These are phyloP conservation scores for Adiantum capillusveneris DNA, from an alignment of 75 land plant species.

Conservation along the genomic window DNA sequence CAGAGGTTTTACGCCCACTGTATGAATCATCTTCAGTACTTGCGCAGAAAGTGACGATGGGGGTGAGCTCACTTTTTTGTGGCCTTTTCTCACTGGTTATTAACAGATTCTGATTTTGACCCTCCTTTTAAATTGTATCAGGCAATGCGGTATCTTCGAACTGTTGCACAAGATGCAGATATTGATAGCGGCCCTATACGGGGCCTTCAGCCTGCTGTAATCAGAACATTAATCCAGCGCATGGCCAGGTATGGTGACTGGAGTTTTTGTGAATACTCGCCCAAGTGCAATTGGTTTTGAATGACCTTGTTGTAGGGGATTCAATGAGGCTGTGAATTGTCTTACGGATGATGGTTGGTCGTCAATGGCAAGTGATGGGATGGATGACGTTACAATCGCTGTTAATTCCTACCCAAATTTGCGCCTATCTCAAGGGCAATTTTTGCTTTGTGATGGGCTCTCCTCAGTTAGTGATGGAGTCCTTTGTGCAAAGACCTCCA, in stretches of 20 bases:
- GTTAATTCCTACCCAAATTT: constrained; percentile 53
- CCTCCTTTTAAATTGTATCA: no score
- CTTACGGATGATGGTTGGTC: constrained; percentile 99
- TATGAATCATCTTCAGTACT: constrained; percentile 87
- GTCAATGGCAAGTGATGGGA: constrained; percentile 70
- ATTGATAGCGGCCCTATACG: constrained; percentile 51
- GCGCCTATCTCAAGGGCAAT: constrained; percentile 48
- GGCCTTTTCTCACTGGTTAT: no score
- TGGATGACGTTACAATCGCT: constrained; percentile 83
- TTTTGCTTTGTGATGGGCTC: constrained; percentile 30
- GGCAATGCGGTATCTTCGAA: constrained; percentile 75
- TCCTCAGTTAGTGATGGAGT: constrained; percentile 64
- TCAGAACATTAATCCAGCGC: constrained; percentile 72
- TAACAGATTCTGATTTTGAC: no score
- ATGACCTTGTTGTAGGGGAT: constrained; percentile 78
- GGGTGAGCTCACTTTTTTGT: constrained; percentile 47
- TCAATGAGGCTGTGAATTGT: constrained; percentile 97
- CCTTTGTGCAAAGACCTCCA: constrained; percentile 95
- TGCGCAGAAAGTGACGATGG: constrained; percentile 89
- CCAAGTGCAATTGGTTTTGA: no score
- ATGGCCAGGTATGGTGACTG: constrained; percentile 64
- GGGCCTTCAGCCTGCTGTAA: constrained; percentile 75
- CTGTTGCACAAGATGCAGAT: constrained; percentile 60
- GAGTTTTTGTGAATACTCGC: background rate
- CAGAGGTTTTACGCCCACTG: constrained; percentile 93